A percentile compares a stretch with the other conserved stretches of the same genome.
phyloP scores from a whole-genome alignment of 805 yeast genomes.

The Lachancea quebecensis region DNA sequence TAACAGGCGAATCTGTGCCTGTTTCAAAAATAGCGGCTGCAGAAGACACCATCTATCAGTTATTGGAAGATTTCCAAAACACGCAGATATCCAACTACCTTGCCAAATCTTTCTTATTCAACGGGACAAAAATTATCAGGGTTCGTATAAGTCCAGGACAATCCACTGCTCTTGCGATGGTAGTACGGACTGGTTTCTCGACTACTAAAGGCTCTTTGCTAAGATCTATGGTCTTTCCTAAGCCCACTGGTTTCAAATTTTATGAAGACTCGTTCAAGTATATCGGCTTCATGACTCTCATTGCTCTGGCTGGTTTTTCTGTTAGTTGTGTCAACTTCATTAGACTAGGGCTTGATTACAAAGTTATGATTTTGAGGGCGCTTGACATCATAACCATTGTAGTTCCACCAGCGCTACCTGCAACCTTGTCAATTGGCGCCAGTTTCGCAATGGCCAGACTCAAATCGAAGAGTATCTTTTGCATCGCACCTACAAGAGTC shows the following conservation, averaged over 20 bases:
- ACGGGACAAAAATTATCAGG: conserved; percentile 84
- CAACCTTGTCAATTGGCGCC: conserved; percentile 93
- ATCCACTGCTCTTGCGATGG: conserved; percentile 71
- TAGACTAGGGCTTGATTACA: conserved; percentile 60
- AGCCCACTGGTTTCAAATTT: conserved; percentile 87
- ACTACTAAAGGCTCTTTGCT: conserved; percentile 93
- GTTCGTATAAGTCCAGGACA: conserved; percentile 56
- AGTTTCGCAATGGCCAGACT: conserved; percentile 81
- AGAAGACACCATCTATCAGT: conserved; percentile 49
- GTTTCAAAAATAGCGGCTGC: conserved; percentile 72
- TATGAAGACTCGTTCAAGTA: conserved; percentile 92
- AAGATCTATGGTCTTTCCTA: conserved; percentile 94
- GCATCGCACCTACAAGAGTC: conserved; percentile 91
- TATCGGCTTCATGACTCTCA: conserved; percentile 85
- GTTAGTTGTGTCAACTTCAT: conserved; percentile 80
- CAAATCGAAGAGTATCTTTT: conserved; percentile 62
- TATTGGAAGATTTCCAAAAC: conserved; percentile 49
- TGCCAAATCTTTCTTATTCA: conserved; percentile 70
- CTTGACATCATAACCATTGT: conserved; percentile 92
- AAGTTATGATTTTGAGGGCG: conserved; percentile 76
- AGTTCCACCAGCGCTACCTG: conserved; percentile 98
- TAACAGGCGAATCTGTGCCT: conserved; percentile 97
- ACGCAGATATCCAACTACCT: conserved; percentile 56
- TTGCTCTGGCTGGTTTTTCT: conserved; percentile 79
- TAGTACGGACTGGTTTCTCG: conserved; percentile 82